Conservation (phyloP, 352 stramenopile genomes). For the Blastocystis sp. region DNA sequence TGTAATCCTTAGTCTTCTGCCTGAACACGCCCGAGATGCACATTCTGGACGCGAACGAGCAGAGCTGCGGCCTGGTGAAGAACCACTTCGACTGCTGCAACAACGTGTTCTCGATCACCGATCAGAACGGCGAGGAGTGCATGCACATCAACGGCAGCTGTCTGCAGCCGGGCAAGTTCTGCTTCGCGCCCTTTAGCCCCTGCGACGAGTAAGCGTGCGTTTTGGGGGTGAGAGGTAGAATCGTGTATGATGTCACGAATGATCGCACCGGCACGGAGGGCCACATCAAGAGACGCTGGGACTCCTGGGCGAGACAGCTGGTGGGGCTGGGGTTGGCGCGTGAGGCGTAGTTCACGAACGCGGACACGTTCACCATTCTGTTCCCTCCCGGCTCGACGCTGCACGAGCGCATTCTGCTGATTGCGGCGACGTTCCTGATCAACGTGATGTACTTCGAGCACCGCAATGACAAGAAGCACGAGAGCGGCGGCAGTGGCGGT, state of each 20-base stretch:
- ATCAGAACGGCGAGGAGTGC: conserved; percentile 25
- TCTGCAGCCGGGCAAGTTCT: conserved; percentile 51
- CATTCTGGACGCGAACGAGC: conserved; percentile 50
- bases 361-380: conserved; percentile 41
- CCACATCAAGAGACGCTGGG: conserved; percentile 27
- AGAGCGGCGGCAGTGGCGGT: background rate
- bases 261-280: conserved; percentile 8
- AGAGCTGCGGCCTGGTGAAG: conserved; percentile 50
- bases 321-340: background rate
- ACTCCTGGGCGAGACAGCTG: conserved; percentile 25
- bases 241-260: conserved; percentile 41
- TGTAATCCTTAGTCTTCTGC: conserved; percentile 17
- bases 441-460: conserved; percentile 66
- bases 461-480: conserved; percentile 3
- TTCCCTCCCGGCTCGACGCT: conserved; percentile 65
- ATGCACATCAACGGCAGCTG: conserved; percentile 24
- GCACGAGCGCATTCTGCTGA: conserved; percentile 50
- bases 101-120: conserved; percentile 29
- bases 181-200: background rate
- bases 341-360: conserved; percentile 46
- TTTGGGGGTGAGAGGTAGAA: background rate
- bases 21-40: conserved; percentile 59
- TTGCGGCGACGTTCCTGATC: conserved; percentile 57
- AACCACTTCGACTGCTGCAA: conserved; percentile 59
- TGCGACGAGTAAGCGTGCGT: background rate